Percentiles rank a stretch among this genome's conserved stretches.
These are phyloP conservation scores for Macrophomina phaseolina DNA, from an alignment of 2,329 filamentous ascomycete species.

Conservation along the genomic window DNA sequence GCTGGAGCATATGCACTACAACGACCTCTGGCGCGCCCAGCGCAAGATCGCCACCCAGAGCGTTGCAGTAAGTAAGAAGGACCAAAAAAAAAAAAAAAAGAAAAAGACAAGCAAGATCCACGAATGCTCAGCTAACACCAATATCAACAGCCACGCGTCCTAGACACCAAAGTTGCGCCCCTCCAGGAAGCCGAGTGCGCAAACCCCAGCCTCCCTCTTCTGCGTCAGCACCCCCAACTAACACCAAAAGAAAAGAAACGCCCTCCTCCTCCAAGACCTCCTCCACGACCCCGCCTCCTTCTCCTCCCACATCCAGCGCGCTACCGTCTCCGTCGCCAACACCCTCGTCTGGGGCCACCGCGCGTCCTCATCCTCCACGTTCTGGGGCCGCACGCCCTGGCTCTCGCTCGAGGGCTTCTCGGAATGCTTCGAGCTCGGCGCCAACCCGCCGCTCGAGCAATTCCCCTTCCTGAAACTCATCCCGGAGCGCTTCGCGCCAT, in stretches of 20 bases:
- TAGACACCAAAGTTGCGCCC: conserved; percentile 29
- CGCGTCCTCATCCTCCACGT: conserved; percentile 31
- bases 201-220: neutral
- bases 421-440: conserved; percentile 51
- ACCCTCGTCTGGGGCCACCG: conserved; percentile 36
- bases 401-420: conserved; percentile 50
- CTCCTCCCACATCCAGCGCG: conserved; percentile 55
- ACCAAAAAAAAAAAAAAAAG: no score
- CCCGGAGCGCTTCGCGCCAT: conserved; percentile 39
- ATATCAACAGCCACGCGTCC: conserved; percentile 14
- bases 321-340: conserved; percentile 55
- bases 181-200: conserved; percentile 32
- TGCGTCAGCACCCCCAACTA: neutral
- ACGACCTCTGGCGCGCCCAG: conserved; percentile 32
- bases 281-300: conserved; percentile 36
- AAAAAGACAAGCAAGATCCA: no score
- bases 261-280: conserved; percentile 29
- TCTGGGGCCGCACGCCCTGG: conserved; percentile 44
- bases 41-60: conserved; percentile 34
- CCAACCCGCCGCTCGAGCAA: conserved; percentile 55
- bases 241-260: conserved; percentile 19
- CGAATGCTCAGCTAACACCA: no score
- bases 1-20: conserved; percentile 36
- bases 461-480: conserved; percentile 49
- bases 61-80: conserved; percentile 21